phyloP scores from a whole-genome alignment of 2,329 filamentous ascomycete species.

The Xenoacremonium recifei region DNA sequence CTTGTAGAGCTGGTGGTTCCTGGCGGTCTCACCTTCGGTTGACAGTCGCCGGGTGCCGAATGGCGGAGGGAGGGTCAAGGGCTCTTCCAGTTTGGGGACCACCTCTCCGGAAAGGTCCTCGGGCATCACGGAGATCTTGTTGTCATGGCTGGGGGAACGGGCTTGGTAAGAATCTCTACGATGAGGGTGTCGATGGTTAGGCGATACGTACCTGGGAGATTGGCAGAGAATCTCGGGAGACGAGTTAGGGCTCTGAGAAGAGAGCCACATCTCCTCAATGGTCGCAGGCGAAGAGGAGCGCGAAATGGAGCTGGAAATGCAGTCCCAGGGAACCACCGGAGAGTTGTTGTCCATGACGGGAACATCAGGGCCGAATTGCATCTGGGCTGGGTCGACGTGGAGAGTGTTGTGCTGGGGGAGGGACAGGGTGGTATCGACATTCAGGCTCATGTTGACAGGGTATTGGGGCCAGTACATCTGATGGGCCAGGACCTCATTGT shows the following conservation, averaged over 20 bases:
- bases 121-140: slow-evolving; percentile 28
- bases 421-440: slow-evolving; percentile 41
- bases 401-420: slow-evolving; percentile 42
- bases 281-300: slow-evolving; percentile 50
- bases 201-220: slow-evolving; percentile 52
- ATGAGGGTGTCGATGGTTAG: slow-evolving; percentile 3
- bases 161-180: slow-evolving; percentile 20
- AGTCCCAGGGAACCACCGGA: slow-evolving; percentile 51
- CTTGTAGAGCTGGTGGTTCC: slow-evolving; percentile 71
- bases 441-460: slow-evolving; percentile 43
- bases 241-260: slow-evolving; percentile 39
- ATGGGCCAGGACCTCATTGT: slow-evolving; percentile 46
- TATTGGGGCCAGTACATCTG: slow-evolving; percentile 52
- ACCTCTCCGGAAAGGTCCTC: slow-evolving; percentile 25
- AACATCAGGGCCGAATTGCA: slow-evolving; percentile 53
- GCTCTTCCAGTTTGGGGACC: slow-evolving; percentile 29
- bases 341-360: slow-evolving; percentile 48
- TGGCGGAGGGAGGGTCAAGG: slow-evolving; percentile 30
- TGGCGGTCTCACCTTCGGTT: slow-evolving; percentile 55
- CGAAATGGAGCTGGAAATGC: slow-evolving; percentile 52
- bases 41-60: slow-evolving; percentile 47
- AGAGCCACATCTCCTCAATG: slow-evolving; percentile 48
- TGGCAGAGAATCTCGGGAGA: slow-evolving; percentile 49
- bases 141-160: slow-evolving; percentile 27
- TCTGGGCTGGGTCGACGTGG: slow-evolving; percentile 56